phyloP scores from a whole-genome alignment of 148 eudicot genomes.

The Camellia granthamiana region DNA sequence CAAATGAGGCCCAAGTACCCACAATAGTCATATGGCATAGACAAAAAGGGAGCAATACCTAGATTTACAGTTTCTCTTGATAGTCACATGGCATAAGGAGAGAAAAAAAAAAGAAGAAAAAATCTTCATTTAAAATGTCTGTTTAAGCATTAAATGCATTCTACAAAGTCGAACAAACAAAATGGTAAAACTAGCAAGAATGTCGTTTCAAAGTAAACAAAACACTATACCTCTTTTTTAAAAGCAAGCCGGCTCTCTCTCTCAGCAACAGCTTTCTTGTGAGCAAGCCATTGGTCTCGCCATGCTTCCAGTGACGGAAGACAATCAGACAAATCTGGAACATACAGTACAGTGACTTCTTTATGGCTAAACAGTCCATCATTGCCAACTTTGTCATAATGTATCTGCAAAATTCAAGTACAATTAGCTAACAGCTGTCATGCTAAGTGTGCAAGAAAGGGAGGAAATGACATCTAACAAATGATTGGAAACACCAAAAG shows the following conservation, averaged over 20 bases:
- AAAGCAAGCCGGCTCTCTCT: conserved; percentile 44
- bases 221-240: conserved; percentile 54
- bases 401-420: conserved; percentile 61
- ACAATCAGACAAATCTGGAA: conserved; percentile 88
- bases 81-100: too few species aligned
- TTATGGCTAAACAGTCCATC: conserved; percentile 92
- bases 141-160: background rate
- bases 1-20: too few species aligned
- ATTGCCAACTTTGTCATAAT: conserved; percentile 85
- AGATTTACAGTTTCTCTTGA: too few species aligned
- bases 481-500: background rate
- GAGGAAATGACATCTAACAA: background rate
- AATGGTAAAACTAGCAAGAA: conserved; percentile 4
- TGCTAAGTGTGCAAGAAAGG: conserved; percentile 6
- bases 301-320: conserved; percentile 81
- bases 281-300: conserved; percentile 86
- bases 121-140: background rate
- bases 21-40: too few species aligned
- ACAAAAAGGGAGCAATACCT: too few species aligned
- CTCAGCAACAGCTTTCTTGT: conserved; percentile 70
- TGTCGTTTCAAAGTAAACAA: background rate
- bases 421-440: conserved; percentile 4
- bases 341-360: conserved; percentile 80
- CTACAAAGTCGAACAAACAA: background rate
- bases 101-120: background rate